Evolutionary conservation across 306 rosid genomes (phyloP).

Genomic region (Nissolia schottii): DNA sequence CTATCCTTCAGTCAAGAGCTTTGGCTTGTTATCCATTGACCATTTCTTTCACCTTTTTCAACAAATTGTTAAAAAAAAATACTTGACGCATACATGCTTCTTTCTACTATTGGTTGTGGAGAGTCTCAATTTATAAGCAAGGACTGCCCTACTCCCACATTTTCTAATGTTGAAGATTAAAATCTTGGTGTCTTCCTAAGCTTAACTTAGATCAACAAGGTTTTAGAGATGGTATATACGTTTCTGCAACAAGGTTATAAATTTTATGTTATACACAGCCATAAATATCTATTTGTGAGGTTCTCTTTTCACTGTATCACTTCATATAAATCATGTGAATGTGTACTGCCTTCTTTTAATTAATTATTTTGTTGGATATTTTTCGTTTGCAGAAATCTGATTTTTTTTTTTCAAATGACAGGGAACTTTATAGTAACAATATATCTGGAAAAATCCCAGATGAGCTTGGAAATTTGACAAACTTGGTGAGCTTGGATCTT

Average conservation of each 20-base stretch:
- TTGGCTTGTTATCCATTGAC: background rate
- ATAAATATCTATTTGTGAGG: conserved; percentile 9
- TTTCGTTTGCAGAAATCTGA: conserved; percentile 16
- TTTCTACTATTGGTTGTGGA: background rate
- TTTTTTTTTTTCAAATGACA: conserved; percentile 25
- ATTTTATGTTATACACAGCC: background rate
- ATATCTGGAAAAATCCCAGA: conserved; percentile 65
- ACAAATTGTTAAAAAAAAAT: background rate
- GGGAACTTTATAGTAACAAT: conserved; percentile 80
- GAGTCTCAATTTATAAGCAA: background rate
- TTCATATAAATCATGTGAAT: background rate
- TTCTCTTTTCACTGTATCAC: background rate
- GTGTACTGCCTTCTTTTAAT: background rate
- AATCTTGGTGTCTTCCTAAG: background rate
- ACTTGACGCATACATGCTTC: background rate
- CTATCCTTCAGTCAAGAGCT: background rate
- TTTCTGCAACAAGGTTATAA: background rate
- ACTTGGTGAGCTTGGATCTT: conserved; percentile 96
- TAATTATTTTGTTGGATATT: background rate
- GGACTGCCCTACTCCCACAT: background rate
- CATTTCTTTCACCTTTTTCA: background rate
- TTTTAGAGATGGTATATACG: background rate
- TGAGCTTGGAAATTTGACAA: conserved; percentile 68
- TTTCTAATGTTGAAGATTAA: background rate
- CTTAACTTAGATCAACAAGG: background rate